phyloP scores from a whole-genome alignment of 139 green algal species.

The Chlorella sorokiniana region DNA sequence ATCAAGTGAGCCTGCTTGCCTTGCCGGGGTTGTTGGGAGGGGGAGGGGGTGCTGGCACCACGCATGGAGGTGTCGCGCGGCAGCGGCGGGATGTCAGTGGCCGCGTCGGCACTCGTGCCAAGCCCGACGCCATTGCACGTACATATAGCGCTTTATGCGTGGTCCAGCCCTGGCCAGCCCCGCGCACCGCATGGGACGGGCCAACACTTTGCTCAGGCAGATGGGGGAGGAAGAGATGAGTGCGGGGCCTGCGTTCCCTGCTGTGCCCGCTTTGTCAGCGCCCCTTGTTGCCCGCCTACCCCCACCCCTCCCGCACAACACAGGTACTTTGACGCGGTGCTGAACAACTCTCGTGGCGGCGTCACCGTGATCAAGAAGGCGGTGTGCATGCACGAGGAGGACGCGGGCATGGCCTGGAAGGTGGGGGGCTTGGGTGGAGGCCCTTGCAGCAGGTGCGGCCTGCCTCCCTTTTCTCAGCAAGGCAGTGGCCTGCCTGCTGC shows the following conservation, averaged over 20 bases:
- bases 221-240: background rate
- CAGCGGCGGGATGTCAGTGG: too few species aligned
- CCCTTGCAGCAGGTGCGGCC: too few species aligned
- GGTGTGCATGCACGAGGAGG: slow-evolving; percentile 92
- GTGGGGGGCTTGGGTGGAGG: slow-evolving; percentile 56
- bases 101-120: too few species aligned
- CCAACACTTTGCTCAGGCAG: too few species aligned
- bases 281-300: background rate
- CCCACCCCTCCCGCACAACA: background rate
- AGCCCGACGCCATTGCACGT: too few species aligned
- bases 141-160: too few species aligned
- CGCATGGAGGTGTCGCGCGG: too few species aligned
- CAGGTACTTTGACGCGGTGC: slow-evolving; percentile 49
- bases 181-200: too few species aligned
- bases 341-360: slow-evolving; percentile 71
- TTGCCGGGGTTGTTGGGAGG: too few species aligned
- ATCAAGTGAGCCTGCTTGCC: slow-evolving; percentile 85
- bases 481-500: background rate
- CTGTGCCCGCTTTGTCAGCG: background rate
- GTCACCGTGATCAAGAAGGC: slow-evolving; percentile 72
- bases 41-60: background rate
- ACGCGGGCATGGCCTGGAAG: slow-evolving; percentile 88
- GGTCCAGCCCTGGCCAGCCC: too few species aligned
- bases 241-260: background rate
- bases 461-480: background rate